A percentile compares a stretch with the other conserved stretches of the same genome.
phyloP scores from a whole-genome alignment of 108 stramenopile species.

The Stephanodiscus minutulus region DNA sequence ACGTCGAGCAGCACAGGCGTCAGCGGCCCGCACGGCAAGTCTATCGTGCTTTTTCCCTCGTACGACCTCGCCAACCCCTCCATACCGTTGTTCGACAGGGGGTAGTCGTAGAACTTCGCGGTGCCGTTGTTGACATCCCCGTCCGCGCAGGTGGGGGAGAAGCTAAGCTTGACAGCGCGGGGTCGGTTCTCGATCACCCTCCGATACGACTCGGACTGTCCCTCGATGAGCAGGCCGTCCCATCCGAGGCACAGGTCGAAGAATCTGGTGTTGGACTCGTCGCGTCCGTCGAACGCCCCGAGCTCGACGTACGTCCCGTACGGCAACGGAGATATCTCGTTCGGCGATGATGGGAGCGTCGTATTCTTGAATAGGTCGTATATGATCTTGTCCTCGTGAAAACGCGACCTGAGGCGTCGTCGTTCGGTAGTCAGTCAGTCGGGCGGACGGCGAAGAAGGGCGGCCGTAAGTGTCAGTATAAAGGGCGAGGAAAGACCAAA shows the following conservation, averaged over 20 bases:
- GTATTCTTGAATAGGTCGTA: slow-evolving; percentile 16
- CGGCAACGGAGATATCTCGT: not conserved
- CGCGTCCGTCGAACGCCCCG: slow-evolving; percentile 60
- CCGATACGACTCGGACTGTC: slow-evolving; percentile 23
- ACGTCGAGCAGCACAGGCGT: slow-evolving; percentile 49
- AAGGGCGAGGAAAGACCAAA: too few species aligned
- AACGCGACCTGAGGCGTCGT: not conserved
- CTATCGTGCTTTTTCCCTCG: slow-evolving; percentile 27
- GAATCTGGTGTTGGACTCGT: slow-evolving; percentile 53
- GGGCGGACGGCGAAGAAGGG: too few species aligned
- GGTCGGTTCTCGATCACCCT: slow-evolving; percentile 49
- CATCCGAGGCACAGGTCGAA: slow-evolving; percentile 52
- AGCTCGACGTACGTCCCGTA: slow-evolving; percentile 58
- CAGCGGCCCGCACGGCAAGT: slow-evolving; percentile 61
- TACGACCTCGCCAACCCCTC: slow-evolving; percentile 30
- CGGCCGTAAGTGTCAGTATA: too few species aligned
- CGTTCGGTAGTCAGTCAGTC: too few species aligned
- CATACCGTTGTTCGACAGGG: slow-evolving; percentile 54
- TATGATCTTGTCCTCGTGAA: slow-evolving; percentile 19
- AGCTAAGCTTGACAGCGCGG: slow-evolving; percentile 49
- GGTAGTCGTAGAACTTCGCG: slow-evolving; percentile 41
- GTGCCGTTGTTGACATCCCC: slow-evolving; percentile 13
- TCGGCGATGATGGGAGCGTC: not conserved
- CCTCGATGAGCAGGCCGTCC: slow-evolving; percentile 48
- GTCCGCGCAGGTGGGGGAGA: slow-evolving; percentile 53